Base-by-base conservation (phyloP, 2,329 filamentous ascomycete species). In the Aureobasidium subglaciale region DNA sequence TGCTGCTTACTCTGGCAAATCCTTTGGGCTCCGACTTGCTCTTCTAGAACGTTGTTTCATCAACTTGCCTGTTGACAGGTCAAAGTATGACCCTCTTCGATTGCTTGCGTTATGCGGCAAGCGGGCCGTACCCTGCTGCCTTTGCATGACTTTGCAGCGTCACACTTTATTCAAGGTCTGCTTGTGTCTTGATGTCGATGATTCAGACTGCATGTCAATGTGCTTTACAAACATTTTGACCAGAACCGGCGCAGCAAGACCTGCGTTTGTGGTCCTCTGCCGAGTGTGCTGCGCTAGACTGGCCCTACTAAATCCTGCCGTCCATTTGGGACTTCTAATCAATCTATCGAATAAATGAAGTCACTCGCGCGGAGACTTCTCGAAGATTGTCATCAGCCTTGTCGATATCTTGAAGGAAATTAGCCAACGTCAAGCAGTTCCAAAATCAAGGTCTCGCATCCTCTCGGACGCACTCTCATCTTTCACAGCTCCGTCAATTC, bases 321-420 rank as follows among this genome's bases (percentile, higher is more conserved):
- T 37, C 32, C 20, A 35, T 10, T 49, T 24, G 32, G 32, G 32
- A 16, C 45, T 27, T 37, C 9, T 30, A 16, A n/a, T 34, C 29
- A 49, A 49, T 49, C 16, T 49, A 37, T 29, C 13, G 15, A 37
- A 9, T 27, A 49, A 27, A 49, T 49, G 32, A 49, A 49, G 13
- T 27, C 30, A 49, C 45, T 49, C 29, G 32, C 16, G 32, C 32
- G 45, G 45, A 49, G 45, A 49, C 45, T 49, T 49, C 45, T 49
- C 45, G 45, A 49, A 49, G 45, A 49, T 49, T 49, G 9, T 49
- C 45, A 37, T 49, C 45, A 49, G 45, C 45, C 45, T 49, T 49
- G 45, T 20, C 45, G 30, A 49, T 38, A 49, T 3, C 15, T 49
- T 9, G 15, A 16, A 49, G 18, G 45, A 48, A 48, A 48, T 35